Evolutionary conservation across 164 flowering plant genomes (phyloP), one percentile per base, ranked within the genome.

Genomic region (Tetracentron sinense): DNA sequence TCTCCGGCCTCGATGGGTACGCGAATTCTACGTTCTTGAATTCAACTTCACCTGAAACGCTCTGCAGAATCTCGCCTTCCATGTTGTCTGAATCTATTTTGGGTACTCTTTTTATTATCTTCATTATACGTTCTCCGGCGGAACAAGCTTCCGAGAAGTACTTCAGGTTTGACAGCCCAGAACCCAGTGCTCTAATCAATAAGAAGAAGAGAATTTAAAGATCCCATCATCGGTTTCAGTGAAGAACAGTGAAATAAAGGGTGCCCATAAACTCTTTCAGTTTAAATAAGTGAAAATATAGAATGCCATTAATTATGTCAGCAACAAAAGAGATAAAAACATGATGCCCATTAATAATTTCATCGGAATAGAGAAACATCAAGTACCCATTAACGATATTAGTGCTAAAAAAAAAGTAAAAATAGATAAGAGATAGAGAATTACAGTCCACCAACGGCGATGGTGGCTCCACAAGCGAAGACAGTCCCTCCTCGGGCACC

Each of bases 371-470:
- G n/a, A n/a, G n/a, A n/a, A n/a, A n/a, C n/a, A n/a, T n/a, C n/a
- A n/a, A n/a, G n/a, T n/a, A n/a, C n/a, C n/a, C n/a, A n/a, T n/a
- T n/a, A n/a, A n/a, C n/a, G n/a, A n/a, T n/a, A n/a, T n/a, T n/a
- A n/a, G n/a, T n/a, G n/a, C n/a, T n/a, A n/a, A n/a, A n/a, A n/a
- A n/a, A n/a, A n/a, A n/a, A n/a, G n/a, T n/a, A n/a, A n/a, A n/a
- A n/a, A n/a, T n/a, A n/a, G n/a, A 26, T 22, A 27, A 54, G 15
- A 33, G 8, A 66, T 51, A 58, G 28, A 53, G 10, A 53, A 68
- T 81, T 82, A 91, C 97, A 87, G 64, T 72, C 97, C 98, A 33
- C 98, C 98, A 15, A 84, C 59, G 52, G 82, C 75, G 22, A 84
- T 78, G 49, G 86, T 56, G 3, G 87, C 87, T 0, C 93, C 86